Conservation (phyloP, 2,329 filamentous ascomycete species). For the Fusarium sacchari region DNA sequence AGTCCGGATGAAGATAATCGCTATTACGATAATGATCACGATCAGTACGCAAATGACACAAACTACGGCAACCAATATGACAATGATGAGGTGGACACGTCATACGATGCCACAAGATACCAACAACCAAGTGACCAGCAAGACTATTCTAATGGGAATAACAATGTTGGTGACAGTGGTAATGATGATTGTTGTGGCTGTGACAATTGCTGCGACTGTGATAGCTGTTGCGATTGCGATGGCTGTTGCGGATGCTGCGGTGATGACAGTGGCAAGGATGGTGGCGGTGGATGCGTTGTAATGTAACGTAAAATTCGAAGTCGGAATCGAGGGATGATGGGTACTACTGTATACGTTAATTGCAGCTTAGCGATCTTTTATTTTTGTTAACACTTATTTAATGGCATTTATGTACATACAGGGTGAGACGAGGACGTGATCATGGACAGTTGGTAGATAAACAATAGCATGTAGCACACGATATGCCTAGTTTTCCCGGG, state of each 20-base stretch:
- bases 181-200: background rate
- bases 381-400: background rate
- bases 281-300: slow-evolving; percentile 9
- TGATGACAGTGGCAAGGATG: background rate
- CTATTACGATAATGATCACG: background rate
- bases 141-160: background rate
- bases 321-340: no score
- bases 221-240: background rate
- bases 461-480: no score
- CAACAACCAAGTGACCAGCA: background rate
- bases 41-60: background rate
- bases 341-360: background rate
- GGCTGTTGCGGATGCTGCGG: background rate
- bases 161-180: background rate
- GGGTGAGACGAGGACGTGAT: no score
- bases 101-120: background rate
- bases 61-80: background rate
- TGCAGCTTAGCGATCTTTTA: background rate
- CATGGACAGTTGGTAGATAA: background rate
- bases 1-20: background rate
- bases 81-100: background rate
- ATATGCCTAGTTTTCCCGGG: rapidly evolving
- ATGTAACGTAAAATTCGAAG: slow-evolving; percentile 8
- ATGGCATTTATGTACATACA: background rate
- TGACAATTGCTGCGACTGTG: background rate